Evolutionary conservation across 163 green algal genomes (phyloP), one percentile per base, ranked within the genome.

Genomic region (Smithsoniella earleae): DNA sequence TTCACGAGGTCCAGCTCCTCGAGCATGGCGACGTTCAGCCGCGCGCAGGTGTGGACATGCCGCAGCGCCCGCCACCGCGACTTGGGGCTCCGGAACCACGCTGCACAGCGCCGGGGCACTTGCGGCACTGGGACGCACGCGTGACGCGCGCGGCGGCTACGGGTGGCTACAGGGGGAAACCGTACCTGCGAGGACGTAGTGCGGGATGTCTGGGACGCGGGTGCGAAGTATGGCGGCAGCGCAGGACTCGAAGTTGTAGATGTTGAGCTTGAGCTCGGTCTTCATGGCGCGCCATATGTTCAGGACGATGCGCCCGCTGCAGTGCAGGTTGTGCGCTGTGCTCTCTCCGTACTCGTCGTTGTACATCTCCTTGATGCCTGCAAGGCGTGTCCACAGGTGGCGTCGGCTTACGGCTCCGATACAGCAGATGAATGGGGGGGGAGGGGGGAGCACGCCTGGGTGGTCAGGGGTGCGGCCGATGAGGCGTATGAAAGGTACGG

Each of bases 251-350:
- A 95, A 85, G 36, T 79, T 93, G 87, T 98, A 98, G 66, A 85
- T 89, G 38, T 58, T 78, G 20, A 98, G 88, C 85, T 97, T 98
- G 38, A 98, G 73, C 83, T 98, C 93, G 20, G 69, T 58, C 1
- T 81, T 79, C 84, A 98, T 88, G 33, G 97, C 63, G 8, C 92
- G 82, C 94, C 94, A 99, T 45, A 94, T 75, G 81, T 97, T 98
- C 75, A 99, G 83, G 36, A 97, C 72, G 27, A 97, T 85, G 52
- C 94, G 87, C 2, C 94, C 94, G 0, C 82, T 92, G 73, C 46
- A 46, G 69, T 86, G 78, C 16, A 97, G 64, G 22, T 90, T 92
- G 33, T 76, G 85, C 31, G 78, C 83, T 36, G 92, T 82, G 43
- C 81, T 62, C 62, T 73, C 73, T 3, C 87, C 91, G 80, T 91